Percentiles rank a stretch among this genome's conserved stretches.
These are phyloP conservation scores for Spencermartinsiella europaea DNA, from an alignment of 805 yeast species.

Conservation along the genomic window DNA sequence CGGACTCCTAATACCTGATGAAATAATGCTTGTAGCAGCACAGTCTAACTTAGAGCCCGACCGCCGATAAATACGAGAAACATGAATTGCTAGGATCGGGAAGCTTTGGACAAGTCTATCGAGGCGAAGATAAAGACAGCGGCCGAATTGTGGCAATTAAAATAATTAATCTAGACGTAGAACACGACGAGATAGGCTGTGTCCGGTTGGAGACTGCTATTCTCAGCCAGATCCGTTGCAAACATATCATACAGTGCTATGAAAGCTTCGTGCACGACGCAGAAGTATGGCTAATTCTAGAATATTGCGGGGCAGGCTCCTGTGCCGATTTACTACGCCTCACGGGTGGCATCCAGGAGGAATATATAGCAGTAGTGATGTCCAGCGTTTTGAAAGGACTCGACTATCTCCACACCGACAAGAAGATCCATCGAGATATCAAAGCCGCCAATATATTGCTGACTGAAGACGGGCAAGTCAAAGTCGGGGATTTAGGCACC, in stretches of 20 bases:
- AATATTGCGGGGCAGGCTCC: constrained; percentile 92
- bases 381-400: constrained; percentile 66
- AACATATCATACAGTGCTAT: constrained; percentile 57
- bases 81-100: constrained; percentile 22
- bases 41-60: neutral
- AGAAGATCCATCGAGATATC: constrained; percentile 82
- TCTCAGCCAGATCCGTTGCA: constrained; percentile 59
- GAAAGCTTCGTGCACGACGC: constrained; percentile 61
- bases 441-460: constrained; percentile 85
- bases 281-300: constrained; percentile 87
- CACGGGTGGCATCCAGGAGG: constrained; percentile 52
- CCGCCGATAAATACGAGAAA: constrained; percentile 1
- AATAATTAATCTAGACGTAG: constrained; percentile 72
- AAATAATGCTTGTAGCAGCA: too few relatives aligned
- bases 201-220: constrained; percentile 67
- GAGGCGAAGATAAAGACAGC: constrained; percentile 31
- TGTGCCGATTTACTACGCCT: constrained; percentile 52
- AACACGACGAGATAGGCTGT: constrained; percentile 67
- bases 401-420: constrained; percentile 66
- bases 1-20: too few relatives aligned
- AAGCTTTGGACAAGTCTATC: constrained; percentile 24
- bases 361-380: constrained; percentile 55
- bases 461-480: constrained; percentile 63
- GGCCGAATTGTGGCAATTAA: constrained; percentile 71
- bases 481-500: constrained; percentile 91